Conservation (phyloP, 2,329 filamentous ascomycete genomes). For the Colletotrichum orbiculare region DNA sequence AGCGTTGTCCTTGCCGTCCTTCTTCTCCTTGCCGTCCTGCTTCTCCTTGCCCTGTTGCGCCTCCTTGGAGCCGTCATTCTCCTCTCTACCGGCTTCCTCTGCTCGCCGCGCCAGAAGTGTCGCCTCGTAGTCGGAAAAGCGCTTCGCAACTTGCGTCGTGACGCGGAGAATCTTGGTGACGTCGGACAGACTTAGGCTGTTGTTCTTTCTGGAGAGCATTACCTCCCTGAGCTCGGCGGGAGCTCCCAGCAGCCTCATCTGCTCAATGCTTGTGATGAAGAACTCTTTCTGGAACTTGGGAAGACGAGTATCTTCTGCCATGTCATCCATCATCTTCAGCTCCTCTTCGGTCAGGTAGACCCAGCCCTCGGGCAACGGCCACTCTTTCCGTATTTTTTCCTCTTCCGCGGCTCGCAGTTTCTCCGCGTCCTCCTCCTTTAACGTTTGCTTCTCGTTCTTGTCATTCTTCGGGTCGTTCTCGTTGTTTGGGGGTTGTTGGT, state of each 20-base stretch:
- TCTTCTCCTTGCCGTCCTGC: constrained; percentile 44
- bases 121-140: constrained; percentile 41
- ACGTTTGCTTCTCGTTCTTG: constrained; percentile 40
- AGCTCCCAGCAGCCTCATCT: constrained; percentile 75
- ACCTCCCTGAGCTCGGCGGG: constrained; percentile 74
- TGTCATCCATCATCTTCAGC: constrained; percentile 64
- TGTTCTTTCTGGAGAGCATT: constrained; percentile 68
- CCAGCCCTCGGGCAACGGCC: constrained; percentile 58
- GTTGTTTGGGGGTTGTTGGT: constrained; percentile 51
- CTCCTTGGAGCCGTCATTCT: constrained; percentile 34
- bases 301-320: constrained; percentile 67
- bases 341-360: constrained; percentile 58
- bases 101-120: constrained; percentile 31
- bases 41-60: constrained; percentile 33
- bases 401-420: constrained; percentile 37
- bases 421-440: constrained; percentile 37
- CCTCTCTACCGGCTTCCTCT: constrained; percentile 30
- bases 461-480: constrained; percentile 40
- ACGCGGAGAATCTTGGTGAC: constrained; percentile 71
- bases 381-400: constrained; percentile 40
- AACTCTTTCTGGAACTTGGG: constrained; percentile 70
- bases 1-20: constrained; percentile 16
- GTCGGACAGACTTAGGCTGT: constrained; percentile 50
- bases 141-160: constrained; percentile 65
- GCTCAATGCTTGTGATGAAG: constrained; percentile 69